Evolutionary conservation across 2,329 filamentous ascomycete species (phyloP), one percentile per base, ranked within the genome.

Genomic region (Alternaria sp.): DNA sequence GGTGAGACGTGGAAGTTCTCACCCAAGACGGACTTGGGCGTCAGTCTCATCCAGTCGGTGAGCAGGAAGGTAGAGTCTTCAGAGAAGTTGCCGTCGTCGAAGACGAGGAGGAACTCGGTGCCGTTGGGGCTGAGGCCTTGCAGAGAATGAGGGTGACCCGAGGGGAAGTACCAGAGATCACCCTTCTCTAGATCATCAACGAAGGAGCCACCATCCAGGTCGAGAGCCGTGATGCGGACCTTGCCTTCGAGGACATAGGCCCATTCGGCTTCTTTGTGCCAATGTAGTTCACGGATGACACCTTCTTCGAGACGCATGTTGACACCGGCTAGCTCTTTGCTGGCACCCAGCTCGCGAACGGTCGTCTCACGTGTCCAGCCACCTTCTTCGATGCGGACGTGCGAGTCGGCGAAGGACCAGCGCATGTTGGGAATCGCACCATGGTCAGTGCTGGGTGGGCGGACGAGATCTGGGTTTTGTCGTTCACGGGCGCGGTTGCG

Each of bases 251-350:
- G 83, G 3, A 92, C 87, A 62, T 90, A 92, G 0, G 88, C 88
- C 90, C 90, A 92, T 71, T 93, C 90, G 36, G 88, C 89, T 73
- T 91, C 88, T 67, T 90, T 91, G 80, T 93, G 90, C 90, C 90
- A 93, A 72, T 93, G 90, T 8, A 93, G 81, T 74, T 93, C 90
- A 28, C 90, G 88, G 66, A 91, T 91, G 31, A 88, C 90, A 34
- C 89, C 89, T 62, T 86, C 79, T 37, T 88, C 89, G 3, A 93
- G 85, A 10, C 90, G 85, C 90, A 93, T 93, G 74, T 93, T 91
- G 54, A 92, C 90, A 39, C 88, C 87, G 2, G 90, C 90, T 42
- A 93, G 83, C 72, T 92, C 88, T n/a, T 86, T 82, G 66, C 86
- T 89, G 7, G 84, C 84, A 31, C 84, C 82, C 3, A 91, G 81